Conservation (phyloP, 140 eudicot genomes). For the Bidens hawaiensis region DNA sequence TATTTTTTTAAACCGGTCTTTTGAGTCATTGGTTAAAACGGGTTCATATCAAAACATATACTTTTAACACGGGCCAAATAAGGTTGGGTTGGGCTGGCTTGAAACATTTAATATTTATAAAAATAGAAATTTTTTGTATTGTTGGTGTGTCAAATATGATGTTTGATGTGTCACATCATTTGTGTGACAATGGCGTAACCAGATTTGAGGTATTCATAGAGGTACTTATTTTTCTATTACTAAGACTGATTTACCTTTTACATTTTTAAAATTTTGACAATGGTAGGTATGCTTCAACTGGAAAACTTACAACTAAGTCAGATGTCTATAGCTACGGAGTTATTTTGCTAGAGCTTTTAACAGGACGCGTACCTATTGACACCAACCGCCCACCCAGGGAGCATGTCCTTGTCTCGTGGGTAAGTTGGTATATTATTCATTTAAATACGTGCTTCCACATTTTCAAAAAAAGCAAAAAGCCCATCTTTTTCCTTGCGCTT, state of each 20-base stretch:
- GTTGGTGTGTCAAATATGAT: not conserved
- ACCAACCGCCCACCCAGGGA: conserved; percentile 86
- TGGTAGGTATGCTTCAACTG: conserved; percentile 79
- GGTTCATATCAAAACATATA: not conserved
- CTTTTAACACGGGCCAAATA: not conserved
- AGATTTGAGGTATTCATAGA: too few species aligned
- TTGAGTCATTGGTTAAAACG: not conserved
- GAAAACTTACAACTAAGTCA: conserved; percentile 89
- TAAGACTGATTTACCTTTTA: too few species aligned
- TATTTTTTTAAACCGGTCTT: too few species aligned
- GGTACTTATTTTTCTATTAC: too few species aligned
- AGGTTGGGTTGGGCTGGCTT: not conserved
- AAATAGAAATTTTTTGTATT: not conserved
- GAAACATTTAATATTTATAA: not conserved
- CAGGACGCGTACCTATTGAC: conserved; percentile 87
- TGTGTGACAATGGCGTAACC: too few species aligned
- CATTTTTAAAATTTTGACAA: too few species aligned
- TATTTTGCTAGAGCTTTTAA: conserved; percentile 80
- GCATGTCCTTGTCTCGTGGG: conserved; percentile 95
- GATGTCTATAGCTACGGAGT: conserved; percentile 94
- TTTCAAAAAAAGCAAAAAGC: too few species aligned
- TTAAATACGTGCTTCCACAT: too few species aligned
- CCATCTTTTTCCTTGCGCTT: not conserved
- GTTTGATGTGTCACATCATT: not conserved
- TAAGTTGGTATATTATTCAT: conserved; percentile 41